These are phyloP conservation scores for Trichoderma gracile DNA, from an alignment of 2,329 filamentous ascomycete species.

Conservation along the genomic window DNA sequence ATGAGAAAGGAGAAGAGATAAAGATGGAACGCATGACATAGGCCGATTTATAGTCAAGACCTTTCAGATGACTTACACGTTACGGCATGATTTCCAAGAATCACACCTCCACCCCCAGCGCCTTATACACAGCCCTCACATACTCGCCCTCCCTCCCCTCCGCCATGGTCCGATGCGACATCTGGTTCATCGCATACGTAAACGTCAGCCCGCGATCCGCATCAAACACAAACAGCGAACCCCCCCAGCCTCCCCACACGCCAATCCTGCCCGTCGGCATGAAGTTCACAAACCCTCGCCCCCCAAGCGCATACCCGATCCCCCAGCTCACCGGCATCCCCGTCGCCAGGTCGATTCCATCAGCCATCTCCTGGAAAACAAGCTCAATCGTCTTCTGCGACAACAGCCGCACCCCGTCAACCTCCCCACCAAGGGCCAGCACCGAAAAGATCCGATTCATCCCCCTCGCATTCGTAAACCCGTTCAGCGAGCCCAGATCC, in stretches of 20 bases:
- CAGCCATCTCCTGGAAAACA: constrained; percentile 47
- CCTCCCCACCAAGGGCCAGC: constrained; percentile 29
- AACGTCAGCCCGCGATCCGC: constrained; percentile 45
- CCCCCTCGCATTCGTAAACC: constrained; percentile 47
- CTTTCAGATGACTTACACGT: too few species aligned
- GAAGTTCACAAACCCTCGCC: neutral
- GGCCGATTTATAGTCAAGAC: too few species aligned
- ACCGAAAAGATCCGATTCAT: constrained; percentile 45
- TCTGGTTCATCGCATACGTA: constrained; percentile 44
- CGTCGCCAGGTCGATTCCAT: constrained; percentile 44
- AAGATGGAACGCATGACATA: too few species aligned
- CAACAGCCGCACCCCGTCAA: constrained; percentile 38
- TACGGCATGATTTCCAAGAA: too few species aligned
- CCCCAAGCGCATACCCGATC: constrained; percentile 39
- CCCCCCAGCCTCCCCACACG: constrained; percentile 50
- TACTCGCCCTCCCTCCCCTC: neutral
- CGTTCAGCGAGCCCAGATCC: constrained; percentile 47
- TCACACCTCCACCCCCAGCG: neutral
- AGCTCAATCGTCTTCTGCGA: constrained; percentile 45
- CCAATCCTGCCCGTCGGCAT: constrained; percentile 37
- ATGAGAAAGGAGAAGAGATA: too few species aligned
- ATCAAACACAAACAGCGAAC: constrained; percentile 47
- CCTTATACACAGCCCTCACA: constrained; percentile 11
- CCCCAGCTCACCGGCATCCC: constrained; percentile 42
- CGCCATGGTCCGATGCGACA: constrained; percentile 5